Percentiles rank a stretch among this genome's conserved stretches.
Evolutionary conservation across 2,329 filamentous ascomycete species (phyloP).

Genomic region (Teratosphaeria destructans): DNA sequence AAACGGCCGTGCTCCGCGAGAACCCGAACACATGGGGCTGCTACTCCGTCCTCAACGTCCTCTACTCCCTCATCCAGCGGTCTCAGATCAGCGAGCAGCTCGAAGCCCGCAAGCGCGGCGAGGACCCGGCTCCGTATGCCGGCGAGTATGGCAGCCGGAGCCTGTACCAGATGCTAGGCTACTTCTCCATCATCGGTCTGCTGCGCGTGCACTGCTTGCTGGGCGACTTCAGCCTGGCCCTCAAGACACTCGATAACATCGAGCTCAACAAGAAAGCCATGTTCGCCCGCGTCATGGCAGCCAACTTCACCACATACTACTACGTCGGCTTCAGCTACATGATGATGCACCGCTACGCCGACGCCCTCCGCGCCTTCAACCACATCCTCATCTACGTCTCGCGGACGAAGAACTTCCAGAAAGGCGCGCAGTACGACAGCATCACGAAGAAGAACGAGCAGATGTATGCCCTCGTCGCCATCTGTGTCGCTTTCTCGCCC

Average conservation of each 20-base stretch:
- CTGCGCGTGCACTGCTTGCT: conserved; percentile 92
- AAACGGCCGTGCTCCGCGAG: conserved; percentile 80
- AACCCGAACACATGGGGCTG: conserved; percentile 99
- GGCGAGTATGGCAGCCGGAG: conserved; percentile 92
- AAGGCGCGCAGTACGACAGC: conserved; percentile 94
- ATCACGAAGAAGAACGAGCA: conserved; percentile 99
- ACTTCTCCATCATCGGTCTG: conserved; percentile 98
- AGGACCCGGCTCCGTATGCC: conserved; percentile 77
- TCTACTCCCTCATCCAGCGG: conserved; percentile 97
- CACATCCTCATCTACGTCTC: conserved; percentile 99
- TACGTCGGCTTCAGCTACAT: conserved; percentile 99
- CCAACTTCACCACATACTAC: conserved; percentile 99
- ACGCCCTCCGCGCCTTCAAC: conserved; percentile 99
- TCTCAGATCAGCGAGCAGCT: conserved; percentile 98
- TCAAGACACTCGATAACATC: conserved; percentile 98
- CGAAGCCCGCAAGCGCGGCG: conserved; percentile 83
- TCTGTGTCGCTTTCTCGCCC: conserved; percentile 96
- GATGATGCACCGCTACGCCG: conserved; percentile 99
- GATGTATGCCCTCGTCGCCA: conserved; percentile 98
- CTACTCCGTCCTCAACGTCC: conserved; percentile 97
- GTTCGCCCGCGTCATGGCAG: conserved; percentile 98
- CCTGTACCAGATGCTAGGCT: conserved; percentile 95
- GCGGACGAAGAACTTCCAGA: conserved; percentile 99
- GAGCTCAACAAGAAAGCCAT: conserved; percentile 99
- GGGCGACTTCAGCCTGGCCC: conserved; percentile 92